Evolutionary conservation across 208 protist species (phyloP), one percentile per base, ranked within the genome.

Genomic region (Crithidia fasciculata): DNA sequence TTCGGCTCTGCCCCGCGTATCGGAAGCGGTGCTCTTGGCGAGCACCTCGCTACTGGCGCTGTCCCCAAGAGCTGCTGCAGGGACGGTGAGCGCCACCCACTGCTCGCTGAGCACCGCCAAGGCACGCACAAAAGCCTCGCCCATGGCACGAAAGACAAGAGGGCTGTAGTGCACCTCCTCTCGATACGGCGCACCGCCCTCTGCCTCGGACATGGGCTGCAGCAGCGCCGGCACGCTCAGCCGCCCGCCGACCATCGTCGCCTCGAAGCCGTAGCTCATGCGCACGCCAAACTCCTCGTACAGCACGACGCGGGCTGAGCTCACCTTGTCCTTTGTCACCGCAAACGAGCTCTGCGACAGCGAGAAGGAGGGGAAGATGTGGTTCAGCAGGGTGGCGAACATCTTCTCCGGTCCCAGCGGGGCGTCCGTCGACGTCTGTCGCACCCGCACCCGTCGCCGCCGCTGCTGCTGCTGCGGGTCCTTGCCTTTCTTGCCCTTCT

Each of bases 201-300:
- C 19, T 2, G 41, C 63, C 18, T 18, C 64, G 28, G 57, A 50
- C 55, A 45, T 44, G 44, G 49, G 44, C 53, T 53, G 60, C 47
- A 80, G 68, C 52, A 80, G 13, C 18, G 65, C 49, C 4, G 74
- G 74, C n/a, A 66, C 39, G 53, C 69, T 71, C 40, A 80, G 28
- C 9, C 76, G 56, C 13, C 93, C 93, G 9, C 94, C 94, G 77
- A 95, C 93, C 90, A 96, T 95, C n/a, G 92, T 94, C n/a, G 88
- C 87, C 72, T 99, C 98, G 40, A 99, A 69, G 18, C 92, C 97
- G 80, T 96, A 98, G 78, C 90, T 95, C 90, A 98, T 98, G 53
- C 92, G 85, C 66, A 99, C 91, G 45, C 86, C 87, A 72, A 94
- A 91, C 76, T 98, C 89, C 12, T 86, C 80, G 81, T 96, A 98